phyloP scores from a whole-genome alignment of 306 rosid species.

The Ziziphus jujuba region DNA sequence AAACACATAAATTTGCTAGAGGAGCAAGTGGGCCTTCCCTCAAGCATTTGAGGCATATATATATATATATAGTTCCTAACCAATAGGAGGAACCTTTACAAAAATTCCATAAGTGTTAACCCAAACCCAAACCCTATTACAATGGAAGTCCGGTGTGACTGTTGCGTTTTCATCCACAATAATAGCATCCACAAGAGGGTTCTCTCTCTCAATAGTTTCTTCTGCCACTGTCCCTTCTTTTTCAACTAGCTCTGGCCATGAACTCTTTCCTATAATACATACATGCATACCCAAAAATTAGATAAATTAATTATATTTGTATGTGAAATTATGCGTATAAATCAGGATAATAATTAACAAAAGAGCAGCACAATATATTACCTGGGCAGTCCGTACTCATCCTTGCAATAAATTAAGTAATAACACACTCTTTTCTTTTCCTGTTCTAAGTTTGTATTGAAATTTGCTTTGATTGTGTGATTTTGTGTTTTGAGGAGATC shows the following conservation, averaged over 20 bases:
- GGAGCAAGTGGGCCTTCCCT: too few species aligned
- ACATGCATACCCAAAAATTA: neutral
- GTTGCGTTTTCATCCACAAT: slow-evolving; percentile 18
- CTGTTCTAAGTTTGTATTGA: neutral
- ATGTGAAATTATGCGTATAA: neutral
- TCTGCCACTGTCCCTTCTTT: slow-evolving; percentile 34
- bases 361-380: neutral
- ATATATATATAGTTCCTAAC: slow-evolving; percentile 2
- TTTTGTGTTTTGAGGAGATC: too few species aligned
- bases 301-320: too few species aligned
- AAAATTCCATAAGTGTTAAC: slow-evolving; percentile 29
- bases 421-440: neutral
- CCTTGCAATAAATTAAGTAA: neutral
- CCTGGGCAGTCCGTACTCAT: slow-evolving; percentile 16
- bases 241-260: slow-evolving; percentile 60
- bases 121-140: slow-evolving; percentile 54
- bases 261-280: slow-evolving; percentile 37
- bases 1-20: too few species aligned
- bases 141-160: slow-evolving; percentile 20
- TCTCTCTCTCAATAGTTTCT: slow-evolving; percentile 46
- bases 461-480: neutral
- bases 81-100: slow-evolving; percentile 15
- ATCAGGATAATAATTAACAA: neutral
- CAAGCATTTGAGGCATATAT: neutral
- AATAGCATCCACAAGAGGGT: slow-evolving; percentile 30